Base-by-base conservation (phyloP, 2,329 filamentous ascomycete species). In the Penicillium sp. region DNA sequence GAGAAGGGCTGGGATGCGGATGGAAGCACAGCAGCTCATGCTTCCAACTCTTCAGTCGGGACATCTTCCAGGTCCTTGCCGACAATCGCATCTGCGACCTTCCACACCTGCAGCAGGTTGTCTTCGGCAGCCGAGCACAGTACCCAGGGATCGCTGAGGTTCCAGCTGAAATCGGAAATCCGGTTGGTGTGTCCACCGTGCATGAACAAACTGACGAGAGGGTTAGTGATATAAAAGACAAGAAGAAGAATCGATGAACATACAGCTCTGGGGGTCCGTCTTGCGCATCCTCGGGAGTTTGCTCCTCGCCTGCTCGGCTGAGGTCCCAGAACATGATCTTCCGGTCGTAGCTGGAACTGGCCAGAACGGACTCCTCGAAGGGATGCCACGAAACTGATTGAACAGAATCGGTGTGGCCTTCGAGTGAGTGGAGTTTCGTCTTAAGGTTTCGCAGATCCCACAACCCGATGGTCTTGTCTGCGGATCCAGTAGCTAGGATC, bases 181-280 rank as follows among this genome's bases (percentile, higher is more conserved):
- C 95, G 89, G 75, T 97, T 97, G 9, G 94, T 99, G 77, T 99
- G 95, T 26, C 94, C 94, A 55, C 94, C 94, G 67, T 99, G 94
- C 92, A 99, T 97, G 76, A 99, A 99, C 1, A 99, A 78, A 40
- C 89, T 91, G 56, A 37, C 34, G 10, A 40, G 26, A 41, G n/a
- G 29, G 33, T 47, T 21, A 52, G 52, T 20, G 12, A 52, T 51
- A 33, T 12, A 7, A 21, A 3, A 10, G 13, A 2, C 13, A 39
- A 18, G 20, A 7, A 2, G 3, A 18, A 24, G 40, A 27, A 27
- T n/a, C 27, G n/a, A 21, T 42, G 49, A 47, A 83, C 88, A 75
- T 80, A 94, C 89, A 99, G 80, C 74, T 99, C 94, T 45, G 94
- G 93, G 1, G 92, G 90, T 0, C 94, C 94, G 68, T 99, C 94